These are phyloP conservation scores for Hypoxylon sp. DNA, from an alignment of 2,329 filamentous ascomycete genomes.

Conservation along the genomic window DNA sequence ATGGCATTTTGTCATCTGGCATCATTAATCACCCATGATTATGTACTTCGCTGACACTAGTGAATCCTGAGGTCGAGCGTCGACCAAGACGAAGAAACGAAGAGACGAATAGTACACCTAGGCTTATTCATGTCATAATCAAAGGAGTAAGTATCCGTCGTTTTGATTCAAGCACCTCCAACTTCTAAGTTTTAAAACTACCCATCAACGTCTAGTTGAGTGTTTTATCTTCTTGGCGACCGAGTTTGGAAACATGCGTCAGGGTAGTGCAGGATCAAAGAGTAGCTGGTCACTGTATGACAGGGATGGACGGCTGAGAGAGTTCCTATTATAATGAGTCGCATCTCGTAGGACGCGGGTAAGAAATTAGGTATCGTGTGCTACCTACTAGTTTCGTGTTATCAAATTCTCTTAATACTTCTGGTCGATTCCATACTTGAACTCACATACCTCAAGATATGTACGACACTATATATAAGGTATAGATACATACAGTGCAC, in stretches of 20 bases:
- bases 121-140: constrained; percentile 1
- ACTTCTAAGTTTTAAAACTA: constrained; percentile 22
- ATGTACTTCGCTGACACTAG: constrained; percentile 6
- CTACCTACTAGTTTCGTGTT: constrained; percentile 10
- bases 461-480: constrained; percentile 26
- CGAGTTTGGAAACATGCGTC: constrained; percentile 35
- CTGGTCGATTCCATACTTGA: constrained; percentile 14
- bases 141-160: neutral
- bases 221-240: constrained; percentile 37
- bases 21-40: constrained; percentile 26
- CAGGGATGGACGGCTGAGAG: constrained; percentile 33
- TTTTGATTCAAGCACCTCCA: constrained; percentile 8
- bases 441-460: constrained; percentile 7
- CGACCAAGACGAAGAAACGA: neutral
- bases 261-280: constrained; percentile 36
- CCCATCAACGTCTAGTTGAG: constrained; percentile 19
- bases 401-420: constrained; percentile 11
- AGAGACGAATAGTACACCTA: constrained; percentile 2
- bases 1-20: constrained; percentile 42
- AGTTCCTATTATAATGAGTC: constrained; percentile 34
- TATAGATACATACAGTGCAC: constrained; percentile 5
- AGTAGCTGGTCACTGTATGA: constrained; percentile 30
- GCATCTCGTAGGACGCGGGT: constrained; percentile 27
- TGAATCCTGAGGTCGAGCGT: constrained; percentile 15
- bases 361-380: constrained; percentile 20